Percentiles rank a stretch among this genome's conserved stretches.
Conservation (phyloP, 495 filamentous ascomycete genomes). For the Penicillium samsonianum region DNA sequence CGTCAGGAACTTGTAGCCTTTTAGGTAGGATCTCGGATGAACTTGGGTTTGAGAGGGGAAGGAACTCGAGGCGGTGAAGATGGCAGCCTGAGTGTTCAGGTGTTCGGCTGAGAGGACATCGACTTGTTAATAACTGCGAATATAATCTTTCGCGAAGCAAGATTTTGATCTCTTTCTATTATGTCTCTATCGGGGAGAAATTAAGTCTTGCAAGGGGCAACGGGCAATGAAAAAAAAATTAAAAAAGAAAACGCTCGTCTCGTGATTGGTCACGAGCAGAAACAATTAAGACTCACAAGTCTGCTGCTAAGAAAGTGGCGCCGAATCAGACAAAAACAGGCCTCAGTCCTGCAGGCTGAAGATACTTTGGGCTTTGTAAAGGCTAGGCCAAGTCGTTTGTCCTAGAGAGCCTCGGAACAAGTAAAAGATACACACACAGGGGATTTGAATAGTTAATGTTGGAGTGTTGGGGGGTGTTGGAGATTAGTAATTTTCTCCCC, state of each 20-base stretch:
- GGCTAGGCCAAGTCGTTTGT: slow-evolving; percentile 4
- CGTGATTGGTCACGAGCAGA: slow-evolving; percentile 31
- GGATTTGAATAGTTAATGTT: not conserved
- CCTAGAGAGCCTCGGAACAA: slow-evolving; percentile 1
- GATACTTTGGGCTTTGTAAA: slow-evolving; percentile 7
- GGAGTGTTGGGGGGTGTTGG: not conserved
- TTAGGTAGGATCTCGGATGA: slow-evolving; percentile 19
- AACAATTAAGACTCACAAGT: slow-evolving; percentile 10
- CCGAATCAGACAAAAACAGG: slow-evolving; percentile 7
- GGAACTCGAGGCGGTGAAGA: slow-evolving; percentile 29
- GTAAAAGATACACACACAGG: slow-evolving; percentile 1
- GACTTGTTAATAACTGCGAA: not conserved
- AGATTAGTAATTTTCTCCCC: slow-evolving; percentile 8
- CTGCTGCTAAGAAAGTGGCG: slow-evolving; percentile 11
- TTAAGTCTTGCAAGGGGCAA: not conserved
- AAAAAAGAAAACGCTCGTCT: slow-evolving; percentile 14
- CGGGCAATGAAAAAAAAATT: not conserved
- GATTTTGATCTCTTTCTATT: not conserved
- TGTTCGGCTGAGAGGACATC: not conserved
- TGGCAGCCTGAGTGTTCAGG: slow-evolving; percentile 18
- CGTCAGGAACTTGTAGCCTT: slow-evolving; percentile 19
- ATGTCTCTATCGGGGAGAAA: slow-evolving; percentile 3
- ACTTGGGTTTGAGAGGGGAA: slow-evolving; percentile 31
- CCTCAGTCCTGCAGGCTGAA: slow-evolving; percentile 5
- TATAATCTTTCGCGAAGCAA: slow-evolving; percentile 3